Conservation (phyloP, 495 filamentous ascomycete species). For the Aspergillus coremiiformis region DNA sequence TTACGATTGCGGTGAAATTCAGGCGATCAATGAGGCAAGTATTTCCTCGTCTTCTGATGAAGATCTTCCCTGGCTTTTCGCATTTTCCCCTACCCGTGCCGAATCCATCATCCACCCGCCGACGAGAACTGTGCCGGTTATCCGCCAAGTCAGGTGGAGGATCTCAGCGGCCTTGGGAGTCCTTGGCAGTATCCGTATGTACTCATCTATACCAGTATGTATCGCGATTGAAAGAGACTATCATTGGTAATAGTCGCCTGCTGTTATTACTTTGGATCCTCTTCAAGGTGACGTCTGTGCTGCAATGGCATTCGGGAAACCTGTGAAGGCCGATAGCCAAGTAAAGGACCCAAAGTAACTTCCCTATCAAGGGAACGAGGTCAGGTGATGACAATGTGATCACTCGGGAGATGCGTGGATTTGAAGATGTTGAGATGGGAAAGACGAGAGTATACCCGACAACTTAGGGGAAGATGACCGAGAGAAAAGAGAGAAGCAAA, state of each 20-base stretch:
- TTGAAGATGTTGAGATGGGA: too few species aligned
- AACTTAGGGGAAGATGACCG: too few species aligned
- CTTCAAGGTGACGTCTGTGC: not conserved
- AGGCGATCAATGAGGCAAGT: not conserved
- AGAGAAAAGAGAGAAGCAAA: too few species aligned
- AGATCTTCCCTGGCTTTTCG: constrained; percentile 4
- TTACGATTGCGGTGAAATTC: constrained; percentile 1
- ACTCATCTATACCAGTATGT: constrained; percentile 1
- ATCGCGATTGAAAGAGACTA: constrained; percentile 3
- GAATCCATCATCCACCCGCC: not conserved
- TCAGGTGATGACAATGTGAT: not conserved
- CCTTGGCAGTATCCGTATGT: constrained; percentile 7
- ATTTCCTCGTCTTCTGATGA: constrained; percentile 1
- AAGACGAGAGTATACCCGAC: too few species aligned
- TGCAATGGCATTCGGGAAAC: not conserved
- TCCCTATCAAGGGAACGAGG: not conserved
- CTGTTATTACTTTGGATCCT: not conserved
- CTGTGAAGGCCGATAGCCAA: not conserved
- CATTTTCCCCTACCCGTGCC: not conserved
- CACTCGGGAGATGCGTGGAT: not conserved
- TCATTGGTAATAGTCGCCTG: not conserved
- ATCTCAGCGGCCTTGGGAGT: not conserved
- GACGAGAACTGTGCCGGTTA: not conserved
- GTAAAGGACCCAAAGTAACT: too few species aligned
- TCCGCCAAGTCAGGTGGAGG: not conserved